A percentile compares a stretch with the other conserved stretches of the same genome.
Conservation (phyloP, 805 yeast species). For the Torulaspora indica region DNA sequence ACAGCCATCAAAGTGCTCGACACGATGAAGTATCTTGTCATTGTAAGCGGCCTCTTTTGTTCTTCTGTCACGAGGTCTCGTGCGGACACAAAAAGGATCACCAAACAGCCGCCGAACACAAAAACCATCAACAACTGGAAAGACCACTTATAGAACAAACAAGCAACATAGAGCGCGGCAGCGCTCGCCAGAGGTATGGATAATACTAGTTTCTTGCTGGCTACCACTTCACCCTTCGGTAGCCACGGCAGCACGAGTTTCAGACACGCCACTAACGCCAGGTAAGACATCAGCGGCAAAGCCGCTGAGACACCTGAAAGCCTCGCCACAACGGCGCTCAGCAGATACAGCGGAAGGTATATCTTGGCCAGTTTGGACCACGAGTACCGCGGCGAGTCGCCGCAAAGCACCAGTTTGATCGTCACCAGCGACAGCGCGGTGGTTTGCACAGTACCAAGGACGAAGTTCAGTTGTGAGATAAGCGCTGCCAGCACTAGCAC, state of each 20-base stretch:
- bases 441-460: conserved; percentile 16
- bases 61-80: conserved; percentile 22
- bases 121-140: conserved; percentile 31
- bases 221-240: neutral
- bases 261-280: conserved; percentile 2
- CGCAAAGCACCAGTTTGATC: conserved; percentile 9
- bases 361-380: conserved; percentile 2
- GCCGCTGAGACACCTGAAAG: neutral
- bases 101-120: conserved; percentile 31
- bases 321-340: conserved; percentile 4
- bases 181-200: conserved; percentile 5
- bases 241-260: conserved; percentile 2
- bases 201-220: neutral
- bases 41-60: conserved; percentile 5
- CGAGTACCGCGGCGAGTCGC: neutral
- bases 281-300: conserved; percentile 2
- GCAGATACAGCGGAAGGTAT: conserved; percentile 7
- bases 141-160: neutral
- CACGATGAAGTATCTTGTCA: conserved; percentile 22
- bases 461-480: conserved; percentile 8
- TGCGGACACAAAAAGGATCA: conserved; percentile 26
- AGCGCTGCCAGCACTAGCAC: conserved; percentile 3
- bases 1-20: conserved; percentile 34
- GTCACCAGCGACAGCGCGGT: conserved; percentile 19
- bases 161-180: conserved; percentile 5